These are phyloP conservation scores for Talaromyces adpressus DNA, from an alignment of 495 filamentous ascomycete species.

Conservation along the genomic window DNA sequence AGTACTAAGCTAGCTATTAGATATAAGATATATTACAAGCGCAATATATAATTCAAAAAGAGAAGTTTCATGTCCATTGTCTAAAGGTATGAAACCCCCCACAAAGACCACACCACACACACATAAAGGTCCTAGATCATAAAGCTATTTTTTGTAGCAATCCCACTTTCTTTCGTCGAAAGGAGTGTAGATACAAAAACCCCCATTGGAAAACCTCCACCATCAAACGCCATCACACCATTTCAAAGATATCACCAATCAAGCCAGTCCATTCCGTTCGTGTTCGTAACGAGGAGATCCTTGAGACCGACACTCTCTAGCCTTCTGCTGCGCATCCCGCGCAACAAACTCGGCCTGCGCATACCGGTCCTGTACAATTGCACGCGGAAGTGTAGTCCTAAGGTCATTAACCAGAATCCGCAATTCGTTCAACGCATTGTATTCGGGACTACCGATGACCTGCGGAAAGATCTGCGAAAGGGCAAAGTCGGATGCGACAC, in stretches of 20 bases:
- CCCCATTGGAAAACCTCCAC: background rate
- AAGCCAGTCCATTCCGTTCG: background rate
- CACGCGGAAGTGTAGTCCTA: background rate
- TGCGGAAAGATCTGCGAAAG: background rate
- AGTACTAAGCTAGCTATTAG: constrained; percentile 28
- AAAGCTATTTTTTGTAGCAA: background rate
- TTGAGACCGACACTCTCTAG: background rate
- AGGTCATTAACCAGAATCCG: background rate
- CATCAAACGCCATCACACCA: background rate
- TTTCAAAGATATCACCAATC: background rate
- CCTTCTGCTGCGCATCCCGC: background rate
- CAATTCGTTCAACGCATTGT: background rate
- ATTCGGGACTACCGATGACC: background rate
- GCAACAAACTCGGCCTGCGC: background rate
- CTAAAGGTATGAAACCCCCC: background rate
- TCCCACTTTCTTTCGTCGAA: background rate
- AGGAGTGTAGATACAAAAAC: background rate
- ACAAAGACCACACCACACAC: background rate
- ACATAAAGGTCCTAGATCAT: background rate
- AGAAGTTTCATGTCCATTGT: background rate
- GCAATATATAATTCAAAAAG: background rate
- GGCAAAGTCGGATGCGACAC: background rate
- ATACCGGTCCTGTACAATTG: background rate
- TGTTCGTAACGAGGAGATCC: background rate
- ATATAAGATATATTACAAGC: background rate